phyloP scores from a whole-genome alignment of 2,329 filamentous ascomycete species.

The Pseudocercospora fuligena region DNA sequence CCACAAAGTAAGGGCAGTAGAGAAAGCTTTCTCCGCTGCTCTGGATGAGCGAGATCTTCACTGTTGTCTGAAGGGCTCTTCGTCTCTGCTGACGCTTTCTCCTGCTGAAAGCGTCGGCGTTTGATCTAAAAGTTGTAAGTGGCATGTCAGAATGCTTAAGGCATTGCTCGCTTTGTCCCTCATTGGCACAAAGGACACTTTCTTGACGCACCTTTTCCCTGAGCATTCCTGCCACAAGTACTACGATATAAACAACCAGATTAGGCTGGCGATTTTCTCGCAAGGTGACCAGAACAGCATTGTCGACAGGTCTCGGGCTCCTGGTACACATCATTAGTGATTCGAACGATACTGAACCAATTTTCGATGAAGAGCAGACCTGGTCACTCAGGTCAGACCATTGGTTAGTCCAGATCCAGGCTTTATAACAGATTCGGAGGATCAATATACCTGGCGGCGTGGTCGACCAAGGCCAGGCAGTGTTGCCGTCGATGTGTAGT shows the following conservation, averaged over 20 bases:
- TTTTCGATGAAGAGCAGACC: not conserved
- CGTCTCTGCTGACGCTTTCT: not conserved
- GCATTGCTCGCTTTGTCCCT: not conserved
- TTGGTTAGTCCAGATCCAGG: not conserved
- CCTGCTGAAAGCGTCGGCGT: slow-evolving; percentile 9
- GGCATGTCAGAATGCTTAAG: not conserved
- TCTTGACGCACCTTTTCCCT: slow-evolving; percentile 23
- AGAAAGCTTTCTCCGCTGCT: slow-evolving; percentile 15
- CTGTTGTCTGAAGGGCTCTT: not conserved
- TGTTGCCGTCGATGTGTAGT: not conserved
- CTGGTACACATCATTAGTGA: slow-evolving; percentile 15
- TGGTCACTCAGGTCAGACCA: not conserved
- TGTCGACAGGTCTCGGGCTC: not conserved
- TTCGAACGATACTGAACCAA: not conserved
- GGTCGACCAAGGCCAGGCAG: not conserved
- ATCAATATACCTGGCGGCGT: not conserved
- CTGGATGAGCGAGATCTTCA: not conserved
- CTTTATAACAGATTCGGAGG: not conserved
- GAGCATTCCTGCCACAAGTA: slow-evolving; percentile 24
- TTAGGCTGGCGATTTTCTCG: slow-evolving; percentile 6
- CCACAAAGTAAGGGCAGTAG: slow-evolving; percentile 15
- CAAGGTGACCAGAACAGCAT: slow-evolving; percentile 17
- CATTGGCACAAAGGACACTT: not conserved
- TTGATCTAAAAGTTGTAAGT: slow-evolving; percentile 8
- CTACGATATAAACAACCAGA: slow-evolving; percentile 12